Evolutionary conservation across 768 basidiomycete species (phyloP), one percentile per base, ranked within the genome.

Genomic region (Termitomyces heimii): DNA sequence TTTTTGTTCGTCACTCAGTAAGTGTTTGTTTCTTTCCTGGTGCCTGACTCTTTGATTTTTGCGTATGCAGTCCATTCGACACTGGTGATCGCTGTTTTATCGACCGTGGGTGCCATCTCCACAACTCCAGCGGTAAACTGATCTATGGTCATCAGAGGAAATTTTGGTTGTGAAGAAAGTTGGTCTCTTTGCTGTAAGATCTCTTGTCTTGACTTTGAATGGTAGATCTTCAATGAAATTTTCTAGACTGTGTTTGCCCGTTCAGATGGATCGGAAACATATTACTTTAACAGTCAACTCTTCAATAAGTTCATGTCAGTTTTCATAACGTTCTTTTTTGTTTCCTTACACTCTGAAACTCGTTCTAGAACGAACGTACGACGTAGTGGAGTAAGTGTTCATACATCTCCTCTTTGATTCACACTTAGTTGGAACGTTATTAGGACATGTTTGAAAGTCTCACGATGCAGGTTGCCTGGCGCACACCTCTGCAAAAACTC

Each of bases 1-100:
- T 88, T 92, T 67, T 68, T 90, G 60, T 91, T 91, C 66, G 88
- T 91, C 40, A 86, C 88, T 3, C 90, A 92, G 88, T 89, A 60
- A 62, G 88, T 74, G 28, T n/a, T 13, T 20, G 13, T 32, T 13
- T 8, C 37, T 6, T 49, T 14, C 32, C 5, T 62, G 39, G 32
- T 31, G 26, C 54, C 35, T 37, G n/a, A 29, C 26, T 28, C 32
- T 47, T n/a, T n/a, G 43, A 20, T 39, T 14, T 45, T 10, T 29
- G 16, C 53, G n/a, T 54, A 61, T 16, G 51, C 34, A 89, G 87
- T 67, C 88, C 88, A 4, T 91, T 84, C 61, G 89, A 91, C 63
- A 89, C 89, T 24, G 89, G 89, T 12, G 90, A 92, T 70, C 80
- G 90, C n/a, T 84, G 84, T 62, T 85, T 91, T 64, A 83, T 92